Base-by-base conservation (phyloP, 176 grass and related monocot genomes). In the Pontederia crassipes region DNA sequence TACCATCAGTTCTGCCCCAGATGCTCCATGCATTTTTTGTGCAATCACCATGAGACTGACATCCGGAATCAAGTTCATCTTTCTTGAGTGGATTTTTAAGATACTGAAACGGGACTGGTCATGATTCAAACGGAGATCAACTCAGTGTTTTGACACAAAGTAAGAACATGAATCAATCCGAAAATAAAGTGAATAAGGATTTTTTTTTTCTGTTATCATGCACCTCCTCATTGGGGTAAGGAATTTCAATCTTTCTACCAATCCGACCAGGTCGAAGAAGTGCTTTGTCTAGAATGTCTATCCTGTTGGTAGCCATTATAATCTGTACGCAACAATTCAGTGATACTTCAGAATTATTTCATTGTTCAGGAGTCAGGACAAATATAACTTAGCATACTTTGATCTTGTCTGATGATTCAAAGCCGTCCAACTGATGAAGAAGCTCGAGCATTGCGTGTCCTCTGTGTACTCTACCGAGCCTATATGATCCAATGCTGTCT, bases 361-460 rank as follows among this genome's bases (percentile, higher is more conserved):
- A 49, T 46, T 14, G 14, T 45, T 28, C 2, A 28, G 12, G 10
- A 28, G 16, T 28, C 2, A 28, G 12, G 10, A 28, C 9, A 11
- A 46, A 3, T 27, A 51, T 8, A 50, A 65, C 13, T 11, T 12
- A 40, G 27, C 56, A 17, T 59, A 86, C 87, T 78, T 97, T 97
- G 72, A 97, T 97, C 81, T 97, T 97, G 65, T 97, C 91, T 79
- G 92, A 97, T 67, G 92, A 87, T 82, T 97, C 92, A 82, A 97
- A 97, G 73, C 87, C 92, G 88, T 97, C 93, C 64, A 97, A 87
- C 70, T 97, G 93, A 73, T 97, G 90, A n/a, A 97, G 93, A 75
- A 97, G 87, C 74, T 97, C 93, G 59, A 97, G 93, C 93, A 97
- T 97, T 28, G 93, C 91, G 29, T 87, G 57, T 78, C 91, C 92